Percentiles rank a stretch among this genome's conserved stretches.
phyloP scores from a whole-genome alignment of 768 basidiomycete species.

The Pholiota conissans region DNA sequence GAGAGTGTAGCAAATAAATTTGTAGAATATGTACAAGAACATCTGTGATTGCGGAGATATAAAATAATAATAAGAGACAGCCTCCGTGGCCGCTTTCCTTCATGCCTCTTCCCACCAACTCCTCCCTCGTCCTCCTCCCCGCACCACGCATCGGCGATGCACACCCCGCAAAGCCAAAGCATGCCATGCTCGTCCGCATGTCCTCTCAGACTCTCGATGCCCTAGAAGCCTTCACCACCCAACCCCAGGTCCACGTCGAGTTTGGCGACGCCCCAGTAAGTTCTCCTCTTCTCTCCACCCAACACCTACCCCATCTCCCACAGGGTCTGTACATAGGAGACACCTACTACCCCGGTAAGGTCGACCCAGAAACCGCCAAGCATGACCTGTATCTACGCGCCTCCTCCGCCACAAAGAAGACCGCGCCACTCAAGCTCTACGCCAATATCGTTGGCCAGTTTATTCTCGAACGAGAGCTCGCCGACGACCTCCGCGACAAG shows the following conservation, averaged over 20 bases:
- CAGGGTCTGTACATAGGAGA: slow-evolving; percentile 71
- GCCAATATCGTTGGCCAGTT: slow-evolving; percentile 77
- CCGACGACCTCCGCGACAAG: slow-evolving; percentile 40
- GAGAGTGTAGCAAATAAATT: slow-evolving; percentile 71
- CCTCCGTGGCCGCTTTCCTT: background rate
- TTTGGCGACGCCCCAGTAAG: slow-evolving; percentile 64
- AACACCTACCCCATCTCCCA: slow-evolving; percentile 9
- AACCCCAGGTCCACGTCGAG: slow-evolving; percentile 53
- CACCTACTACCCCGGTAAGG: slow-evolving; percentile 59
- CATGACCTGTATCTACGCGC: slow-evolving; percentile 78
- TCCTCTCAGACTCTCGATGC: slow-evolving; percentile 72
- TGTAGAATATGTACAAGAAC: slow-evolving; percentile 70
- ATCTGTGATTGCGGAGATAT: slow-evolving; percentile 38
- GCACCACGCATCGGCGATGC: slow-evolving; percentile 55
- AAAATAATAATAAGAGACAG: background rate
- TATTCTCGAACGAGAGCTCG: slow-evolving; percentile 63
- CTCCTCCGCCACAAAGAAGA: slow-evolving; percentile 55
- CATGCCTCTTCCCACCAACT: slow-evolving; percentile 69
- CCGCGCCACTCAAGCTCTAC: slow-evolving; percentile 68
- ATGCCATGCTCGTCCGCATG: slow-evolving; percentile 76
- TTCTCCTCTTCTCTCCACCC: slow-evolving; percentile 7
- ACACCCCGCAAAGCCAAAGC: slow-evolving; percentile 61
- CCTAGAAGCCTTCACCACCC: slow-evolving; percentile 49
- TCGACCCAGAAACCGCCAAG: slow-evolving; percentile 49
- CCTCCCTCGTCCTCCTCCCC: slow-evolving; percentile 58